A percentile compares a stretch with the other conserved stretches of the same genome.
Evolutionary conservation across 2,329 filamentous ascomycete genomes (phyloP).

Genomic region (Fusarium succisae): DNA sequence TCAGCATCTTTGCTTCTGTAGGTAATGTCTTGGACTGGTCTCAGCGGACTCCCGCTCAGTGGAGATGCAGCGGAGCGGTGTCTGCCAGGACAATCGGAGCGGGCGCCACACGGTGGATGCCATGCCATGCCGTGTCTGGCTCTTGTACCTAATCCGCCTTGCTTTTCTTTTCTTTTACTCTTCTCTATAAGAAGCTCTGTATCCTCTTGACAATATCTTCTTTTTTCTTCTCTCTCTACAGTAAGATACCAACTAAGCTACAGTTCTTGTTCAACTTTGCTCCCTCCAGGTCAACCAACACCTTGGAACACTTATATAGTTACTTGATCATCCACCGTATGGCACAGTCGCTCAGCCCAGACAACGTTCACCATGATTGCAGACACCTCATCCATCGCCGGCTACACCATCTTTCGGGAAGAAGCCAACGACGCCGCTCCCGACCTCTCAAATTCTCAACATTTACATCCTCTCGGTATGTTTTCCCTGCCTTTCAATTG

Average conservation of each 20-base stretch:
- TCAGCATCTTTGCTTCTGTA: neutral
- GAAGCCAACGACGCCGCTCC: constrained; percentile 51
- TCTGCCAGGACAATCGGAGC: constrained; percentile 17
- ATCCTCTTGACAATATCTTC: constrained; percentile 9
- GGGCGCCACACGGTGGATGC: constrained; percentile 10
- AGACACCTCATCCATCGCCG: constrained; percentile 56
- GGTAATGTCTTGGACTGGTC: neutral
- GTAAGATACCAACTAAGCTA: neutral
- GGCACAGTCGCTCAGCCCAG: constrained; percentile 41
- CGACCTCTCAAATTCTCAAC: constrained; percentile 45
- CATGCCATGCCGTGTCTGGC: neutral
- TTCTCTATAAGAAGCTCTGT: constrained; percentile 40
- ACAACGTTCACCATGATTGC: constrained; percentile 53
- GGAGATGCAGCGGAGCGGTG: constrained; percentile 31
- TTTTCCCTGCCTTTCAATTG: neutral
- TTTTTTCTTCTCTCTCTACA: neutral
- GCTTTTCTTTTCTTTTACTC: neutral
- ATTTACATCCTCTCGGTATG: constrained; percentile 51
- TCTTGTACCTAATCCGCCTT: neutral
- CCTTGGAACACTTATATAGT: constrained; percentile 9
- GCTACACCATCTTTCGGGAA: constrained; percentile 57
- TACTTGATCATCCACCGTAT: constrained; percentile 32
- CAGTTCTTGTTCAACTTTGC: neutral
- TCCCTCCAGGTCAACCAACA: neutral
- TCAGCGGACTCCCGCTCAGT: constrained; percentile 17